Evolutionary conservation across 2,329 filamentous ascomycete genomes (phyloP), one percentile per base, ranked within the genome.

Genomic region (Microsporum canis): DNA sequence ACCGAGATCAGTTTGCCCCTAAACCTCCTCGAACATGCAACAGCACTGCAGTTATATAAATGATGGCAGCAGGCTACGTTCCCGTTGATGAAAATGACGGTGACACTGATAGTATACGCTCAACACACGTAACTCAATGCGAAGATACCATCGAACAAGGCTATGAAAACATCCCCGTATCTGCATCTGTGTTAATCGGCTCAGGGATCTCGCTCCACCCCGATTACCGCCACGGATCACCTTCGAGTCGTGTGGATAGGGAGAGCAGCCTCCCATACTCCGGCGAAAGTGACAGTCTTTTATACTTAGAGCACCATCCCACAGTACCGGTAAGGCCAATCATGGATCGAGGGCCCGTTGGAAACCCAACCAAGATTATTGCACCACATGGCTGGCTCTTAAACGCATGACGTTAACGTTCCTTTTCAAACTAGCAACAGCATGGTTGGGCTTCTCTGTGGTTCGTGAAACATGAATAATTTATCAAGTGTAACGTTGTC

Each of bases 1-100:
- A 33, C 49, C 17, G 17, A 23, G 3, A 12, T 27, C 43, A 23
- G 12, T n/a, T 43, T n/a, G 39, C 39, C 49, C 29, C 10, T 14
- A 34, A 33, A 53, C 12, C 17, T 33, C 49, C 31, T 53, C 27
- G 31, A 53, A 34, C 49, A 33, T 5, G 49, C 4, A 5, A 53
- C 27, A 57, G 58, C n/a, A 43, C 39, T n/a, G 49, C 49, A 14
- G 49, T 12, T 27, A 34, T 53, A 33, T 33, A 6, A 62, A 60
- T 7, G 39, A 65, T 65, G 63, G 56, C 62, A 14, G 57, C 60
- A 57, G 63, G 63, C 17, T 65, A 65, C 60, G 53, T 65, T 41
- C 63, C 62, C 6, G 62, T 65, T 14, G 62, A 63, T 33, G 58
- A 65, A 27, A 62, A 63, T 33, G 63, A 63, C 8, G 62, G 62